Conservation (phyloP, 805 yeast genomes). For the Maudiozyma saulgeensis region DNA sequence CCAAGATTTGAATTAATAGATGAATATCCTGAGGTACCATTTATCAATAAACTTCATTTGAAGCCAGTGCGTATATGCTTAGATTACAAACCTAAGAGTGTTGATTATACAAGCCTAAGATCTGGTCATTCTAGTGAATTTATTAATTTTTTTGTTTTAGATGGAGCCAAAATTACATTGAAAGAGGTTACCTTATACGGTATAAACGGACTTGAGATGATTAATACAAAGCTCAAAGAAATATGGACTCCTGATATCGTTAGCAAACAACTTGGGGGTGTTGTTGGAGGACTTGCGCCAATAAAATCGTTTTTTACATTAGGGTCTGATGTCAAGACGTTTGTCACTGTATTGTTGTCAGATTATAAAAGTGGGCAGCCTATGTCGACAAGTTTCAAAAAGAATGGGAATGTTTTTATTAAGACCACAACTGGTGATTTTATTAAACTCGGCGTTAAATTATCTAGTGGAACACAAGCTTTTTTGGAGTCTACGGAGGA, state of each 20-base stretch:
- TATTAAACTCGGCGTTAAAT: slow-evolving; percentile 68
- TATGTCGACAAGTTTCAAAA: slow-evolving; percentile 57
- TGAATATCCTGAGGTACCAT: slow-evolving; percentile 52
- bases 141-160: slow-evolving; percentile 79
- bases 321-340: slow-evolving; percentile 67
- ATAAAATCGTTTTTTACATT: slow-evolving; percentile 66
- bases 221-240: slow-evolving; percentile 48
- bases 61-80: slow-evolving; percentile 52
- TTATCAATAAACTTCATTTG: slow-evolving; percentile 58
- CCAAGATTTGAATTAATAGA: slow-evolving; percentile 51
- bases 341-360: slow-evolving; percentile 61
- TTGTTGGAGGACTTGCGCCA: slow-evolving; percentile 78
- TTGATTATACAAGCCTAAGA: slow-evolving; percentile 74
- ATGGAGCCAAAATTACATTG: slow-evolving; percentile 68
- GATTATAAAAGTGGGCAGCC: slow-evolving; percentile 67
- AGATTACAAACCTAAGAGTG: slow-evolving; percentile 86
- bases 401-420: slow-evolving; percentile 66
- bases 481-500: slow-evolving; percentile 73
- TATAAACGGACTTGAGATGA: slow-evolving; percentile 56
- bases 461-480: slow-evolving; percentile 83
- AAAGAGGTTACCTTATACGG: slow-evolving; percentile 63
- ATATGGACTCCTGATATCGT: slow-evolving; percentile 85
- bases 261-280: slow-evolving; percentile 68
- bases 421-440: slow-evolving; percentile 73
- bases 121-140: slow-evolving; percentile 81